Evolutionary conservation across 2,329 filamentous ascomycete species (phyloP).

Genomic region (Cadophora gregata): DNA sequence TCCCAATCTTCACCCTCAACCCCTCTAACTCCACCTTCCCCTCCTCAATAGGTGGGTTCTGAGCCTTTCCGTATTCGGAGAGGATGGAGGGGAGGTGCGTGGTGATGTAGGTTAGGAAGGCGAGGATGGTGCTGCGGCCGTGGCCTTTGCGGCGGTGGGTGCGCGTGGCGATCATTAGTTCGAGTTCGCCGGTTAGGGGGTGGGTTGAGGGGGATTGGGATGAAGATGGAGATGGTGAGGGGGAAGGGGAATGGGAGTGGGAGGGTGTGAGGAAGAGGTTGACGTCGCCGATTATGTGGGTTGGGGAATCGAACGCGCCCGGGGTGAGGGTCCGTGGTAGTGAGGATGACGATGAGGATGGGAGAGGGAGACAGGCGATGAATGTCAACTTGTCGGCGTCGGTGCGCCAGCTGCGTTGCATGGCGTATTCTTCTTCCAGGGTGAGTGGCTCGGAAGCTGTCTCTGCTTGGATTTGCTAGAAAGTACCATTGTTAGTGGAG

Average conservation of each 20-base stretch:
- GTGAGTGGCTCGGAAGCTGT: slow-evolving; percentile 88
- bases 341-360: background rate
- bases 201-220: slow-evolving; percentile 50
- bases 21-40: slow-evolving; percentile 44
- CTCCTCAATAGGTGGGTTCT: slow-evolving; percentile 8
- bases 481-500: slow-evolving; percentile 11
- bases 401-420: slow-evolving; percentile 85
- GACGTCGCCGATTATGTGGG: slow-evolving; percentile 73
- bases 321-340: slow-evolving; percentile 2
- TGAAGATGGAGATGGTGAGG: background rate
- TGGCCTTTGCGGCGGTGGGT: slow-evolving; percentile 65
- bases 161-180: slow-evolving; percentile 80
- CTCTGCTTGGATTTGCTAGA: slow-evolving; percentile 75
- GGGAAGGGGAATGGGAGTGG: slow-evolving; percentile 19
- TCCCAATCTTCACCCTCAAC: slow-evolving; percentile 66
- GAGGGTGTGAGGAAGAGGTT: slow-evolving; percentile 76
- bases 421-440: slow-evolving; percentile 82
- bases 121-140: slow-evolving; percentile 67
- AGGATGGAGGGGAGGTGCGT: slow-evolving; percentile 60
- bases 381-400: slow-evolving; percentile 91
- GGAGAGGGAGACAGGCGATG: slow-evolving; percentile 67
- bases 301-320: slow-evolving; percentile 56
- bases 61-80: slow-evolving; percentile 53
- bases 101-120: slow-evolving; percentile 73
- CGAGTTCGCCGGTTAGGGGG: slow-evolving; percentile 70